Evolutionary conservation across 139 green algal species (phyloP), one percentile per base, ranked within the genome.

Genomic region (Ettlia oleoabundans): DNA sequence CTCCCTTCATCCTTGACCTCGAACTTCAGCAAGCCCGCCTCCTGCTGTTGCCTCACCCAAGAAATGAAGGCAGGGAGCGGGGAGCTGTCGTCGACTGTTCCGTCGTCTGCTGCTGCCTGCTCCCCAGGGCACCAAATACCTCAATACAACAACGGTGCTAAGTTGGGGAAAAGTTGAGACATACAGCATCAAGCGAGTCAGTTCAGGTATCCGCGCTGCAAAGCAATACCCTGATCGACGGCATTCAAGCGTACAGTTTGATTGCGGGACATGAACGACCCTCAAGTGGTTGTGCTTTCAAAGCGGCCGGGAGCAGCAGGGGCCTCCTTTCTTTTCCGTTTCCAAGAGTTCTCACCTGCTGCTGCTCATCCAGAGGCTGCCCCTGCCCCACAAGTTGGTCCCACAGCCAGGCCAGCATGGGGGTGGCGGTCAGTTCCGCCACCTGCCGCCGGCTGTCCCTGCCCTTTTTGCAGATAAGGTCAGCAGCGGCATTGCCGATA

Each of bases 401-500:
- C 40, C 52, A 85, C 51, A 88, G 61, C 83, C 83, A 88, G 28
- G 77, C 61, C 67, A 88, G 41, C 83, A 84, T 68, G 6, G 58
- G 76, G 18, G 78, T 85, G 32, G 68, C 61, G 2, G 76, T 82
- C 32, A 83, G 74, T 42, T 75, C 64, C 4, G 52, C 53, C 47
- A 67, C 69, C 18, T 51, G 37, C 30, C 47, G n/a, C 33, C 61
- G 19, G 28, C 37, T 26, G 28, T 38, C 71, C 4, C 37, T 9
- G 10, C 87, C 80, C 26, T 42, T 58, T 7, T 84, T 68, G 73
- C 87, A 91, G 19, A 91, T 70, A 32, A 61, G 47, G 71, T 90
- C 89, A 33, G 90, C 81, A 0, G 76, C 58, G 10, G 32, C 67
- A 70, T 93, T 90, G 24, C 84, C 58, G 7, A 90, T 19, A 30